Evolutionary conservation across 2,329 filamentous ascomycete species (phyloP).

Genomic region (Pseudogymnoascus sp.): DNA sequence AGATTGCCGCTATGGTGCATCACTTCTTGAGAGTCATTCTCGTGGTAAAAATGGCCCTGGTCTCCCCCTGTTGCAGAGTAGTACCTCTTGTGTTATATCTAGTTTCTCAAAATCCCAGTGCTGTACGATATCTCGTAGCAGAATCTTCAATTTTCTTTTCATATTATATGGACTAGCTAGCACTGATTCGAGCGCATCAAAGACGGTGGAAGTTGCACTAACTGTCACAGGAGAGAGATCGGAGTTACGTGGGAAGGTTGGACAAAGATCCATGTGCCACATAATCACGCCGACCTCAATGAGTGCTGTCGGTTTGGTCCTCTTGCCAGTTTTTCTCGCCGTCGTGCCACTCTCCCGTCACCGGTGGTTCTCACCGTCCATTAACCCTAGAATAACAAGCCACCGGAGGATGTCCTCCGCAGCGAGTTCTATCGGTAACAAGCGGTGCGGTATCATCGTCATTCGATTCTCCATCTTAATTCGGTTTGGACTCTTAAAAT

Average conservation of each 20-base stretch:
- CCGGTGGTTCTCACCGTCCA: background rate
- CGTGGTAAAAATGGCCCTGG: background rate
- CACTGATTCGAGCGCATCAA: background rate
- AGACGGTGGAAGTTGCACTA: fast-evolving
- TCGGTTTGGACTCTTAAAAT: no score
- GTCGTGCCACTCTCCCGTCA: background rate
- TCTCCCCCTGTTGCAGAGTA: background rate
- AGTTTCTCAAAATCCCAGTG: background rate
- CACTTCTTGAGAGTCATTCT: background rate
- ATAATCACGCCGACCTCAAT: background rate
- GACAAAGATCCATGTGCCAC: background rate
- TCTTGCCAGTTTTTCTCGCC: background rate
- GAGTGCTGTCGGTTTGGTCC: background rate
- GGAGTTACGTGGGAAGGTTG: background rate
- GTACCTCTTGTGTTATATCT: background rate
- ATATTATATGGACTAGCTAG: background rate
- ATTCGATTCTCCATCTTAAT: no score
- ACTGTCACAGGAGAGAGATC: background rate
- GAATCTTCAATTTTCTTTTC: background rate
- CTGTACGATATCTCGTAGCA: no score
- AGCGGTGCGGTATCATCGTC: no score
- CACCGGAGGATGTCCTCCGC: no score
- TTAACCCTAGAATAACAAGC: no score
- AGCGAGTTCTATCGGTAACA: no score
- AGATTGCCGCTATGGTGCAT: background rate